Evolutionary conservation across 805 yeast species (phyloP), one percentile per base, ranked within the genome.

Genomic region (Ogataea neopini): DNA sequence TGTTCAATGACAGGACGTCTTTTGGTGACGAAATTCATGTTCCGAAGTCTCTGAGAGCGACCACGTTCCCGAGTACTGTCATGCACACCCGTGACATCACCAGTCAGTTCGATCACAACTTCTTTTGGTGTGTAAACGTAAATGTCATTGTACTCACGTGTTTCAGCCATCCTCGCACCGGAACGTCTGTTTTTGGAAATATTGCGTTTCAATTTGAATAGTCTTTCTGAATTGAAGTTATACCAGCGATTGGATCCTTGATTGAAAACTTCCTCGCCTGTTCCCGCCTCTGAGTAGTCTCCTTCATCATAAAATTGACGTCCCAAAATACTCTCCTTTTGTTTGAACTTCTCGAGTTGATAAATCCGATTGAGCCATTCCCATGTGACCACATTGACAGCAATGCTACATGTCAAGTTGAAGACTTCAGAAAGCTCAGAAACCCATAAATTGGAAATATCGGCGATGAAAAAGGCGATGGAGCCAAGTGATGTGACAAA

Each of bases 351-450:
- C 66, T 81, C 82, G 34, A 84, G 63, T 10, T 76, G 70, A 43
- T 77, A 76, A 46, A 84, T 73, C 52, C 86, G 73, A 59, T 85
- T 86, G 51, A 86, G 76, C 92, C 95, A 88, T 64, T 87, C 95
- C 94, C 95, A 86, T 0, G 87, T 87, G 9, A 84, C 74, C 6
- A 85, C 85, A 25, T 88, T 85, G 29, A 88, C 77, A 17, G 84
- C 72, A 7, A 86, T 78, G 60, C 83, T 84, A n/a, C 84, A 77
- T 1, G 86, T 83, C 15, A 87, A 77, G 37, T 85, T 82, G 64
- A 86, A 85, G 37, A 86, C 71, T 59, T 86, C 92, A 17, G 89
- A 81, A 43, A 86, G 70, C 52, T 83, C 86, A 48, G 77, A 77
- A n/a, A 83, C 81, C 86, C 90, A 88, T 5, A 83, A 73, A 61